Percentiles rank a stretch among this genome's conserved stretches.
Evolutionary conservation across 306 rosid species (phyloP).

Genomic region (Amphicarpaea edgeworthii): DNA sequence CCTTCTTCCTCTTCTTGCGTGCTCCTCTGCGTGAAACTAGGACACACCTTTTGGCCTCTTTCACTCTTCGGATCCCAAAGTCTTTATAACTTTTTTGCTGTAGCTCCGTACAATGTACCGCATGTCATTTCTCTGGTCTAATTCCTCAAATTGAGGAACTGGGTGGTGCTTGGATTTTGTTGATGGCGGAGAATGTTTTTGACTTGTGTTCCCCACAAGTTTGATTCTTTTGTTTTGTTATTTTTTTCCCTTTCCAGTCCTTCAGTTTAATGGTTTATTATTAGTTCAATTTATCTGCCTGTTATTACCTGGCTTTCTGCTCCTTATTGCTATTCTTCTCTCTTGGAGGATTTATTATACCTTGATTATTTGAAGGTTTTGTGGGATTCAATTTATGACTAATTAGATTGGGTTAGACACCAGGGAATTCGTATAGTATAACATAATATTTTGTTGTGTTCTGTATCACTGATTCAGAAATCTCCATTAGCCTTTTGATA

Average conservation of each 20-base stretch:
- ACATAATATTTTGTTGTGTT: neutral
- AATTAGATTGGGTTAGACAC: neutral
- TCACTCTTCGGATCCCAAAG: neutral
- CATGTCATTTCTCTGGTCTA: neutral
- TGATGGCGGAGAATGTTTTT: neutral
- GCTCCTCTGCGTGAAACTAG: neutral
- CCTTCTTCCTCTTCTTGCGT: neutral
- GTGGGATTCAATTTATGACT: constrained; percentile 19
- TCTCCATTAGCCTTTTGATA: neutral
- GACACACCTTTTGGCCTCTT: constrained; percentile 21
- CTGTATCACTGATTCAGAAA: neutral
- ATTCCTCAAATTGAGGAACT: constrained; percentile 16
- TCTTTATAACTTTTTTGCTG: neutral
- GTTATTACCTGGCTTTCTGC: neutral
- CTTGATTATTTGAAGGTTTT: constrained; percentile 12
- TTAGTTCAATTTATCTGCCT: neutral
- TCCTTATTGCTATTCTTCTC: neutral
- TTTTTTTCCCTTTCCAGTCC: neutral
- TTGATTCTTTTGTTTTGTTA: neutral
- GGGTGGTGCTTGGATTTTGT: constrained; percentile 6
- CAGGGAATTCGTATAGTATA: neutral
- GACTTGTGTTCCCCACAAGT: neutral
- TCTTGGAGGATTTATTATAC: neutral
- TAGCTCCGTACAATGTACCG: constrained; percentile 3
- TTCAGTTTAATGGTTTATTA: neutral